phyloP scores from a whole-genome alignment of 169 alveolate genomes.

The Plasmodium knowlesi region DNA sequence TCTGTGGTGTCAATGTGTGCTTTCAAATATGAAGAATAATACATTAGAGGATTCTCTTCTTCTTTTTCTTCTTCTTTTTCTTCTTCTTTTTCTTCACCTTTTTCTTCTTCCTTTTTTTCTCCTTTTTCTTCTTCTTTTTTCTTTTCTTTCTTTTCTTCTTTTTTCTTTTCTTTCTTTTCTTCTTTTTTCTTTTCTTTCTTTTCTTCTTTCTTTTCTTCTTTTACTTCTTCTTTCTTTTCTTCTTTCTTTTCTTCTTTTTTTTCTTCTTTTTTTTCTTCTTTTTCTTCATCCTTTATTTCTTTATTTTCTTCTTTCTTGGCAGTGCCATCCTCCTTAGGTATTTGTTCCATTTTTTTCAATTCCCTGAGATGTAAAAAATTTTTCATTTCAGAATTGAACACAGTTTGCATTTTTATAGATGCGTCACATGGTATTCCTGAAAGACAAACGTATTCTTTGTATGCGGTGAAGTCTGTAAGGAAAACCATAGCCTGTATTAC shows the following conservation, averaged over 20 bases:
- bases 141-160: background rate
- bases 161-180: too few species aligned
- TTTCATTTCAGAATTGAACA: background rate
- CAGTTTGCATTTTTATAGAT: constrained; percentile 8
- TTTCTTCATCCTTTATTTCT: too few species aligned
- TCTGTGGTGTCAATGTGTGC: background rate
- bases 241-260: too few species aligned
- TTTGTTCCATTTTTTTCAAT: background rate
- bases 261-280: background rate
- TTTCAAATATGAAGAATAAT: background rate
- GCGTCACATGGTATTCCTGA: constrained; percentile 46
- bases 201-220: background rate
- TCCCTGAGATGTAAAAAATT: background rate
- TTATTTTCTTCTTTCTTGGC: background rate
- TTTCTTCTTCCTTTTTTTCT: too few species aligned
- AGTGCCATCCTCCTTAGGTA: background rate
- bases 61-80: background rate
- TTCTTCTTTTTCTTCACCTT: background rate
- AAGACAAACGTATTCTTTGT: constrained; percentile 43
- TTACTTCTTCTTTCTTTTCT: too few species aligned
- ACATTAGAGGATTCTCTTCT: background rate
- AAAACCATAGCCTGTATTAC: constrained; percentile 33
- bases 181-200: too few species aligned
- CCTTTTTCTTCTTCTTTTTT: too few species aligned
- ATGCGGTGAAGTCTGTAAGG: constrained; percentile 40